These are phyloP conservation scores for Russula lepida DNA, from an alignment of 768 basidiomycete species.

Conservation along the genomic window DNA sequence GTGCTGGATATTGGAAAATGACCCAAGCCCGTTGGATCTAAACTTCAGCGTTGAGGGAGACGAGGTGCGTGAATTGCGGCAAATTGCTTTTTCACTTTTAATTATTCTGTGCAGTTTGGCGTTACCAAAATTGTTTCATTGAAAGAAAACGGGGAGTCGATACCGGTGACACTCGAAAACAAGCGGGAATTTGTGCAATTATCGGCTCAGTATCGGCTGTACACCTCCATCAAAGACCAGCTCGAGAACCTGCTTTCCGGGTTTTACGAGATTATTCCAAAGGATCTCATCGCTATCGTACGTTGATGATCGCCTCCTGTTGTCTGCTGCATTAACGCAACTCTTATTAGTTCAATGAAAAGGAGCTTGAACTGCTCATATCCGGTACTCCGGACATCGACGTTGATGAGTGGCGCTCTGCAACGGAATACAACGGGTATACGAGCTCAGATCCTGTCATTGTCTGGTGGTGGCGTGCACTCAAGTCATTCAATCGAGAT, in stretches of 20 bases:
- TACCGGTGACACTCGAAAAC: conserved; percentile 94
- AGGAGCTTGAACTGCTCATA: conserved; percentile 88
- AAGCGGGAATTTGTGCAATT: conserved; percentile 93
- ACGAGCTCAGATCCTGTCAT: conserved; percentile 88
- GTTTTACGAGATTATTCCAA: conserved; percentile 97
- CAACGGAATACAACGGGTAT: conserved; percentile 87
- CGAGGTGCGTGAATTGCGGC: conserved; percentile 50
- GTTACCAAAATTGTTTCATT: conserved; percentile 80
- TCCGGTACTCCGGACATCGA: conserved; percentile 98
- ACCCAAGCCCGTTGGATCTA: conserved; percentile 75
- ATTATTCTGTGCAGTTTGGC: conserved; percentile 56
- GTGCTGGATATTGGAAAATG: conserved; percentile 97
- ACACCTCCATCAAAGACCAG: conserved; percentile 92
- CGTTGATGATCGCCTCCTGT: conserved; percentile 27
- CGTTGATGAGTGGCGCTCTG: conserved; percentile 93
- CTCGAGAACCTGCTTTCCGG: conserved; percentile 84
- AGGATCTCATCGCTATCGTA: conserved; percentile 89
- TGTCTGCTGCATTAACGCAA: conserved; percentile 20
- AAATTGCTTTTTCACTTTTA: not conserved
- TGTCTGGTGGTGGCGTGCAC: conserved; percentile 98
- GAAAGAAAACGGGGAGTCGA: conserved; percentile 74
- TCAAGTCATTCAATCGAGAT: conserved; percentile 95
- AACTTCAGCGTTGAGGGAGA: conserved; percentile 96
- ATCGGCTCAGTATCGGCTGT: conserved; percentile 88
- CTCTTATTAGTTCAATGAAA: conserved; percentile 71